These are phyloP conservation scores for Trypanosomatidae sp. DNA, from an alignment of 208 protist species.

Conservation along the genomic window DNA sequence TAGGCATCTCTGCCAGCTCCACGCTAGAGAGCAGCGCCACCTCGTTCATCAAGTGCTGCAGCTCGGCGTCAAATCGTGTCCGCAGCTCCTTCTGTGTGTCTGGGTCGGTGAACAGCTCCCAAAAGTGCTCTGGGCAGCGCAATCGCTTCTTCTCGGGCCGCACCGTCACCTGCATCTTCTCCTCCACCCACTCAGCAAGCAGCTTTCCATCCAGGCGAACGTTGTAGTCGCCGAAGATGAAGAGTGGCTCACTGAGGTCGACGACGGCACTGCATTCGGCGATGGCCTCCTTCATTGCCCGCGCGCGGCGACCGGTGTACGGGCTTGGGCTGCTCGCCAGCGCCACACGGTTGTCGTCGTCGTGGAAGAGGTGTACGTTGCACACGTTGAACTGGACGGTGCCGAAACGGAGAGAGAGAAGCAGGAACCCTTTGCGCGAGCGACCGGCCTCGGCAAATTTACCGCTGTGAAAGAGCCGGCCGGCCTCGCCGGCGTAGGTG, in stretches of 20 bases:
- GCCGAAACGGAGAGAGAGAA: conserved; percentile 75
- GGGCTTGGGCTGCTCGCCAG: conserved; percentile 41
- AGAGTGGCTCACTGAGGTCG: conserved; percentile 58
- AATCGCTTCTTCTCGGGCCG: conserved; percentile 44
- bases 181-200: conserved; percentile 35
- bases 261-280: conserved; percentile 53
- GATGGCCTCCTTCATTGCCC: conserved; percentile 60
- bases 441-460: conserved; percentile 60
- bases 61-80: conserved; percentile 51
- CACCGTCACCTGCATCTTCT: conserved; percentile 36
- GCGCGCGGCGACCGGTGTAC: conserved; percentile 48
- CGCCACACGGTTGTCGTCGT: conserved; percentile 58
- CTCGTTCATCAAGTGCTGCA: conserved; percentile 47
- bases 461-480: conserved; percentile 51
- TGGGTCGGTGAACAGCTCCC: conserved; percentile 41
- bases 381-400: conserved; percentile 59
- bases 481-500: conserved; percentile 60
- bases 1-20: conserved; percentile 65
- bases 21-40: conserved; percentile 47
- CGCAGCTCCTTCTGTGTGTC: conserved; percentile 16
- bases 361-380: conserved; percentile 80
- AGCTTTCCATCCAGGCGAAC: conserved; percentile 51
- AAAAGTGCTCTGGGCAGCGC: conserved; percentile 51
- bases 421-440: conserved; percentile 75
- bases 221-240: conserved; percentile 84